Evolutionary conservation across 176 grass and related monocot genomes (phyloP).

Genomic region (Musa beccarii): DNA sequence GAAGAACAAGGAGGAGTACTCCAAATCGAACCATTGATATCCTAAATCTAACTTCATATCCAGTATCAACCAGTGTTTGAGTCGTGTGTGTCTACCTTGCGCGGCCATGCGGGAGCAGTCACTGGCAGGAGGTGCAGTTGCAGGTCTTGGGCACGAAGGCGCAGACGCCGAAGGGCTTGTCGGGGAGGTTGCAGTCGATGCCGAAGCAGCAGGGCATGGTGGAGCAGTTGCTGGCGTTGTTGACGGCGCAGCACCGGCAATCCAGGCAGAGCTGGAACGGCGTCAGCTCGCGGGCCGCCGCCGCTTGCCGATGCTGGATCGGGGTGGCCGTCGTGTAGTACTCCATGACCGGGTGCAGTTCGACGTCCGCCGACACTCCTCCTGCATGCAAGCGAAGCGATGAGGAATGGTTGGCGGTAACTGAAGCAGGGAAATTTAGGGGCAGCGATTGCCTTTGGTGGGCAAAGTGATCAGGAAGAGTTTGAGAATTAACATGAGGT

Average conservation of each 20-base stretch:
- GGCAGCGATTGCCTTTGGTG: not conserved
- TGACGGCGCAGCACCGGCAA: constrained; percentile 50
- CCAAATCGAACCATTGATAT: no score
- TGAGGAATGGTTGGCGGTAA: not conserved
- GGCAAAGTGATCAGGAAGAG: constrained; percentile 6
- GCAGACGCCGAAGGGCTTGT: constrained; percentile 80
- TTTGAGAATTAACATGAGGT: not conserved
- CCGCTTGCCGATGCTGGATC: not conserved
- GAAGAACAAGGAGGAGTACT: no score
- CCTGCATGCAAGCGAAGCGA: not conserved
- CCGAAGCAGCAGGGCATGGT: constrained; percentile 58
- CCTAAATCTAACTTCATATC: no score
- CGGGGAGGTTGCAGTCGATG: constrained; percentile 80
- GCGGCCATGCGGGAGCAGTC: not conserved
- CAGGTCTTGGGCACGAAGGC: constrained; percentile 57
- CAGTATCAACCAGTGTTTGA: no score
- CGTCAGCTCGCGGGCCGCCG: not conserved
- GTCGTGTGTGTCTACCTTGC: no score
- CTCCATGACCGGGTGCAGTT: not conserved
- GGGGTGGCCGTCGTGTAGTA: not conserved
- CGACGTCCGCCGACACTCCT: not conserved
- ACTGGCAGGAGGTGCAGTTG: constrained; percentile 33
- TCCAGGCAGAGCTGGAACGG: constrained; percentile 67
- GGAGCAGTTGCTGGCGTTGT: constrained; percentile 38
- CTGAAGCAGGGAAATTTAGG: not conserved